A percentile compares a stretch with the other conserved stretches of the same genome.
Conservation (phyloP, 148 eudicot genomes). For the Camellia japonica region DNA sequence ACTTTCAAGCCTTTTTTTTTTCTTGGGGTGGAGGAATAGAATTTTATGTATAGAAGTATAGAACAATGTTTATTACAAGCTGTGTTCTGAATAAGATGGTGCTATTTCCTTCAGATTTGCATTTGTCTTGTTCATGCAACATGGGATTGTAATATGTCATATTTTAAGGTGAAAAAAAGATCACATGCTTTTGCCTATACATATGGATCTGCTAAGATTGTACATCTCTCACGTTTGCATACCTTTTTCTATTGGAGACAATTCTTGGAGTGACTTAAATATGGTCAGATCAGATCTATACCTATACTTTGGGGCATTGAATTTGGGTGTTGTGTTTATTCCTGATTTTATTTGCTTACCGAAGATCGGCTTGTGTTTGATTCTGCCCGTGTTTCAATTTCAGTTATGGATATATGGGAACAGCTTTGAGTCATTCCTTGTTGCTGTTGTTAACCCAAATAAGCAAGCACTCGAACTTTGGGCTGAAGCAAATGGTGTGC, state of each 20-base stretch:
- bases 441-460: conserved; percentile 70
- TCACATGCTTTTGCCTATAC: background rate
- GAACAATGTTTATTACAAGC: no score
- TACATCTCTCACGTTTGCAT: background rate
- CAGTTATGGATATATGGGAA: conserved; percentile 86
- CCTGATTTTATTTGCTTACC: background rate
- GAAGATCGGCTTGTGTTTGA: background rate
- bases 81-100: no score
- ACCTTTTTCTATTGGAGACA: background rate
- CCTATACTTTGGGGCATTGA: background rate
- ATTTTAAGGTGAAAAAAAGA: background rate
- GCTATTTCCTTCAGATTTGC: no score
- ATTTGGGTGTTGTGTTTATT: background rate
- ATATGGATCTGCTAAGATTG: background rate
- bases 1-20: no score
- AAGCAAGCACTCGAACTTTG: conserved; percentile 60
- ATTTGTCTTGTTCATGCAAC: no score
- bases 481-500: conserved; percentile 58
- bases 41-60: no score
- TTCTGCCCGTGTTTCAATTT: background rate
- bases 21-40: no score
- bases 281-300: no score
- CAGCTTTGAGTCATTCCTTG: conserved; percentile 75
- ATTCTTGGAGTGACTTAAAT: background rate
- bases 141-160: no score